These are phyloP conservation scores for Globisporangium paddicum DNA, from an alignment of 352 stramenopile genomes.

Conservation along the genomic window DNA sequence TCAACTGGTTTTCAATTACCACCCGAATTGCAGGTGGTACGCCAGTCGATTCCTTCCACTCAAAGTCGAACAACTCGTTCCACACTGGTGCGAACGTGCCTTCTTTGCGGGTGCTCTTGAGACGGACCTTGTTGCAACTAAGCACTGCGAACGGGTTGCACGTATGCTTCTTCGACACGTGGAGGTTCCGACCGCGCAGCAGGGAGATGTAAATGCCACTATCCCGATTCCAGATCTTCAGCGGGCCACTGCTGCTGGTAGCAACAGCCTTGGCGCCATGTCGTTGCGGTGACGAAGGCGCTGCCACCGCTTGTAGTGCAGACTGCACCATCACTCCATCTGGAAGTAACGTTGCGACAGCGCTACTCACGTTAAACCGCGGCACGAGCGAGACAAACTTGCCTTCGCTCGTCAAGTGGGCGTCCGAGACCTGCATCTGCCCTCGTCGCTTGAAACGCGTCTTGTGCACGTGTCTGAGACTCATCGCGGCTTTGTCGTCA, in stretches of 20 bases:
- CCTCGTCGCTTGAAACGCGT: conserved; percentile 57
- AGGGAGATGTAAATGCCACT: conserved; percentile 42
- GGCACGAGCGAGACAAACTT: conserved; percentile 51
- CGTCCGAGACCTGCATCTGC: conserved; percentile 71
- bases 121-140: conserved; percentile 40
- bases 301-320: not conserved
- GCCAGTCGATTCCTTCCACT: conserved; percentile 25
- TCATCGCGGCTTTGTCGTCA: conserved; percentile 42
- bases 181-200: conserved; percentile 44
- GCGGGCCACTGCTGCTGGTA: not conserved
- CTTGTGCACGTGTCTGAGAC: conserved; percentile 39
- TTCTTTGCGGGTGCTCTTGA: conserved; percentile 68
- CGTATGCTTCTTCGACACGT: conserved; percentile 56
- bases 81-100: conserved; percentile 57
- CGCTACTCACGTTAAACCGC: conserved; percentile 55
- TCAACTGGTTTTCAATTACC: conserved; percentile 63
- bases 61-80: conserved; percentile 81
- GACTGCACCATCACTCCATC: conserved; percentile 2
- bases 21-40: conserved; percentile 29
- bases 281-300: conserved; percentile 6
- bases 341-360: conserved; percentile 30
- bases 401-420: conserved; percentile 31
- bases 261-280: conserved; percentile 1
- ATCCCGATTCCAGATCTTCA: conserved; percentile 57
- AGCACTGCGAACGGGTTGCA: conserved; percentile 73